A percentile compares a stretch with the other conserved stretches of the same genome.
Evolutionary conservation across 2,329 filamentous ascomycete genomes (phyloP).

Genomic region (Fusarium albidum): DNA sequence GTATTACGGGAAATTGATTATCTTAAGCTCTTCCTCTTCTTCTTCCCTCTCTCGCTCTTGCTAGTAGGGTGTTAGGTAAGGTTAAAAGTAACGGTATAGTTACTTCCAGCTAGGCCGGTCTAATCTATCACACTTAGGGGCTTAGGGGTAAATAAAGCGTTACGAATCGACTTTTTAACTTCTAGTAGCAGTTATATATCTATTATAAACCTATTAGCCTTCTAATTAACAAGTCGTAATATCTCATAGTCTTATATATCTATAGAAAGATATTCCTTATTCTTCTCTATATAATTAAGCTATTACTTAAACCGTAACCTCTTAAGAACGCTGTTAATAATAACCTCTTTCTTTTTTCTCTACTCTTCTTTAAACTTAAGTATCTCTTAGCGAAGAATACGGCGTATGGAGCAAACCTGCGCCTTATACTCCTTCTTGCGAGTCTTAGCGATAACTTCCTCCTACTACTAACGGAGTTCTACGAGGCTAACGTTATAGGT

Average conservation of each 20-base stretch:
- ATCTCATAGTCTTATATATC: background rate
- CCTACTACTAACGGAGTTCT: background rate
- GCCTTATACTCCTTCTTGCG: background rate
- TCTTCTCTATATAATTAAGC: background rate
- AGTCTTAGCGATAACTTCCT: background rate
- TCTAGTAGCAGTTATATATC: background rate
- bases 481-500: background rate
- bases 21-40: background rate
- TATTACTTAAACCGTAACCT: slow-evolving; percentile 2
- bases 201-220: background rate
- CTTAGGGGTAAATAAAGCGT: background rate
- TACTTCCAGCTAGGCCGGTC: background rate
- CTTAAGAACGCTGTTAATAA: background rate
- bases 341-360: background rate
- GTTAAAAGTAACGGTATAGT: background rate
- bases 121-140: background rate
- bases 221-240: background rate
- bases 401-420: background rate
- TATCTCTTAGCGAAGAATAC: background rate
- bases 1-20: too few species aligned
- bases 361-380: background rate
- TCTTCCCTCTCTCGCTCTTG: background rate
- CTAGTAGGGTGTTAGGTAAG: background rate
- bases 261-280: slow-evolving; percentile 2
- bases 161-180: background rate